A percentile compares a stretch with the other conserved stretches of the same genome.
Evolutionary conservation across 371 early-diverging fungal species (phyloP).

Genomic region (Mortierella sp.): DNA sequence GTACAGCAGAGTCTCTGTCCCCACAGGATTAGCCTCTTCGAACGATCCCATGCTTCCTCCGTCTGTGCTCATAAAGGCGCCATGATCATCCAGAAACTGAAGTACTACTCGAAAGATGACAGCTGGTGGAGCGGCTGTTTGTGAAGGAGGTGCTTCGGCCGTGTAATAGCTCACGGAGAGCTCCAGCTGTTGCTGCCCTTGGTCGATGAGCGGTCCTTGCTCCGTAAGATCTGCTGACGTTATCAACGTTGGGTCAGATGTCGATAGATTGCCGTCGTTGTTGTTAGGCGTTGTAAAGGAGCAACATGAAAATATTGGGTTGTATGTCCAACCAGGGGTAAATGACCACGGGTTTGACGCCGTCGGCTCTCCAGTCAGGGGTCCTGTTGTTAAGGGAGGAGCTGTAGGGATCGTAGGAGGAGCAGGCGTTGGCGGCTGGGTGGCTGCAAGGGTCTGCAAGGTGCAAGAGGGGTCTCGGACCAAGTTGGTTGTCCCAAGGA

Average conservation of each 20-base stretch:
- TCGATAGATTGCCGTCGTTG: constrained; percentile 1
- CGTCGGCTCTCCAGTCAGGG: constrained; percentile 28
- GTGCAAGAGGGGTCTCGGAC: constrained; percentile 44
- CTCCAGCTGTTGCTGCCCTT: constrained; percentile 50
- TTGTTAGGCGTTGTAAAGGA: constrained; percentile 24
- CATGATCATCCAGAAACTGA: constrained; percentile 40
- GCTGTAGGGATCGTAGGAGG: constrained; percentile 31
- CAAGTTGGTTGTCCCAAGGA: constrained; percentile 37
- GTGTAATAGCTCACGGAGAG: constrained; percentile 48
- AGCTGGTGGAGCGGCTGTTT: background rate
- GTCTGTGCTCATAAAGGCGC: constrained; percentile 28
- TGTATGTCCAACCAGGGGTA: constrained; percentile 54
- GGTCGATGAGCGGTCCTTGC: constrained; percentile 32
- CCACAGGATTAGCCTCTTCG: constrained; percentile 21
- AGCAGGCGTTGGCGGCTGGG: constrained; percentile 7
- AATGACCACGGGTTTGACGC: constrained; percentile 40
- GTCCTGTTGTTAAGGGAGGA: constrained; percentile 30
- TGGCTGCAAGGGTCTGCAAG: constrained; percentile 17
- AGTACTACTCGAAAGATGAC: constrained; percentile 33
- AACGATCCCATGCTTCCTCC: background rate
- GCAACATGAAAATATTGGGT: constrained; percentile 51
- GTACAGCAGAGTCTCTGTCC: constrained; percentile 42
- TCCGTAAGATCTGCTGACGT: constrained; percentile 38
- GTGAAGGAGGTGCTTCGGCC: constrained; percentile 22
- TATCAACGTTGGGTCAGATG: constrained; percentile 30